A percentile compares a stretch with the other conserved stretches of the same genome.
Evolutionary conservation across 139 green algal species (phyloP).

Genomic region (Chlorella sp.): DNA sequence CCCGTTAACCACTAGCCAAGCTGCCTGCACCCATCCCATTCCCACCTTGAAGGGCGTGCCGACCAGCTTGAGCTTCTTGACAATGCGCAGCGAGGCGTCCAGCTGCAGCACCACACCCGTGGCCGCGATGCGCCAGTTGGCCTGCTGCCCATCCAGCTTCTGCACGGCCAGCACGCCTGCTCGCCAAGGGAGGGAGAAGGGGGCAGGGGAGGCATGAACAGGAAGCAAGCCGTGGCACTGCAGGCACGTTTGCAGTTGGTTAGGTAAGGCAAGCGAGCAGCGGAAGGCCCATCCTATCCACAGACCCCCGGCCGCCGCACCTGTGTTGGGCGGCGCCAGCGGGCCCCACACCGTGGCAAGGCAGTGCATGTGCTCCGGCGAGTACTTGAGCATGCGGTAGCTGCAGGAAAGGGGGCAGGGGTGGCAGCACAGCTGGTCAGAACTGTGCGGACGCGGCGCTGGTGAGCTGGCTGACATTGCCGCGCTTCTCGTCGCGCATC

Average conservation of each 20-base stretch:
- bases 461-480: no score
- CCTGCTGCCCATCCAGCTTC: slow-evolving; percentile 44
- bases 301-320: no score
- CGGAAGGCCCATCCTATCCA: no score
- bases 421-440: no score
- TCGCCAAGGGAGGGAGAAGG: not conserved
- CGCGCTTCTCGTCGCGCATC: no score
- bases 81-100: slow-evolving; percentile 78
- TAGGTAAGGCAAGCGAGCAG: not conserved
- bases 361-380: slow-evolving; percentile 98
- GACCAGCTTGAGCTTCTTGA: slow-evolving; percentile 99
- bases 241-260: not conserved
- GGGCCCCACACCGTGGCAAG: slow-evolving; percentile 83
- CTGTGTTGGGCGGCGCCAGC: slow-evolving; percentile 89
- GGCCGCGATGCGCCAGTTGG: slow-evolving; percentile 88
- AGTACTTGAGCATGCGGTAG: slow-evolving; percentile 94
- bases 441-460: no score
- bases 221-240: no score
- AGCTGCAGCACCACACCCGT: slow-evolving; percentile 94
- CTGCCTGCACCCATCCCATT: no score
- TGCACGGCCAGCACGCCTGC: slow-evolving; percentile 53
- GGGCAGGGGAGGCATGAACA: no score
- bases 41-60: slow-evolving; percentile 83
- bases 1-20: no score
- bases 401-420: not conserved